Base-by-base conservation (phyloP, 2,329 filamentous ascomycete species). In the Cryphonectria parasitica region DNA sequence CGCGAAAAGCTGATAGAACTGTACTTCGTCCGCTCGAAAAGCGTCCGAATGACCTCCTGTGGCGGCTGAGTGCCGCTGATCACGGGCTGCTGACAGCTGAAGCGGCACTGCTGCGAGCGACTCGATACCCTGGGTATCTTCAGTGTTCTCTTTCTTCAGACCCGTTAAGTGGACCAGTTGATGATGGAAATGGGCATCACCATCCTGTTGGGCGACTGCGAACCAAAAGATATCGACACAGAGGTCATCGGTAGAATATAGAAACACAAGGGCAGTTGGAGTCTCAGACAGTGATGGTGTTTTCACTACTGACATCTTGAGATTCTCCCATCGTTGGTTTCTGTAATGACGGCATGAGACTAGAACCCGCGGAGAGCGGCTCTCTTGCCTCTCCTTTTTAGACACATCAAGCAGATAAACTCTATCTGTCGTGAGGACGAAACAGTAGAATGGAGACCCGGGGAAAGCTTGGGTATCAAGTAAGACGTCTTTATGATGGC, bases 381-480 rank as follows among this genome's bases (percentile, higher is more conserved):
- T 34, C 17, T 70, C 58, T 69, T 31, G 28, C 70, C 67, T 69
- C 13, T 72, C 65, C 15, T 56, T 31, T 60, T 36, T 56, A 22
- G 68, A 64, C 19, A 87, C 75, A 64, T 84, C 80, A n/a, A 88
- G 74, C 80, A 87, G 83, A 45, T 85, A 80, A 0, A 91, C 69
- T 39, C 80, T 81, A 0, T 81, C 81, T 17, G 83, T 84, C 0
- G 89, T 92, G 61, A 92, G 79, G 13, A 92, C 79, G 69, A 90
- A 87, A 1, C 89, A 75, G n/a, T 87, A 84, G 36, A 82, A 80
- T 6, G 81, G 79, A 67, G 85, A 80, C 2, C 78, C 75, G 0
- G 84, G 83, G 70, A 86, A 87, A 11, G 78, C 75, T 73, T 83
- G 83, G 1, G 90, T 76, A 75, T 91, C 87, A 70, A 93, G 77